A percentile compares a stretch with the other conserved stretches of the same genome.
Evolutionary conservation across 2,329 filamentous ascomycete species (phyloP).

Genomic region (Epichloe sibirici): DNA sequence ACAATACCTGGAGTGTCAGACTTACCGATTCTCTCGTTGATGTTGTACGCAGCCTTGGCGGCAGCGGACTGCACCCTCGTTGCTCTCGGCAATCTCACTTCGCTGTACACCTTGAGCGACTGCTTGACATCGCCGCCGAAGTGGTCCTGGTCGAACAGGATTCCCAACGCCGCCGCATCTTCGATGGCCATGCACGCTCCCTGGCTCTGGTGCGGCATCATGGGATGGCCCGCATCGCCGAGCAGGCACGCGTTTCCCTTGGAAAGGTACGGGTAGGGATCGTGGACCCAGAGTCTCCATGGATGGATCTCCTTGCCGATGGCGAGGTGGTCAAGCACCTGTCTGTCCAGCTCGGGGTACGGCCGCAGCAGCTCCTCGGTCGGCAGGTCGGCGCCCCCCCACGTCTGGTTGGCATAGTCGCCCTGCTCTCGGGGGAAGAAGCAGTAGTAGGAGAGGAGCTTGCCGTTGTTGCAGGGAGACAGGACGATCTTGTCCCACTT

Average conservation of each 20-base stretch:
- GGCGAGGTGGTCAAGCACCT: slow-evolving; percentile 43
- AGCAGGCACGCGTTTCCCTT: slow-evolving; percentile 42
- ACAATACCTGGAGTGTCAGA: neutral
- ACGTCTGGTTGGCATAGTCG: slow-evolving; percentile 48
- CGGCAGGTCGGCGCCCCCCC: slow-evolving; percentile 40
- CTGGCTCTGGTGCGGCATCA: slow-evolving; percentile 56
- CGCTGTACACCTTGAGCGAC: slow-evolving; percentile 36
- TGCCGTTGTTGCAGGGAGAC: slow-evolving; percentile 54
- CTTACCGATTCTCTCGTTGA: slow-evolving; percentile 48
- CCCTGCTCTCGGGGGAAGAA: slow-evolving; percentile 47
- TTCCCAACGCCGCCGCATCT: slow-evolving; percentile 50
- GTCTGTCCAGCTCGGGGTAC: slow-evolving; percentile 46
- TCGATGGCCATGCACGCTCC: slow-evolving; percentile 56
- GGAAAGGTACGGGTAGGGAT: slow-evolving; percentile 46
- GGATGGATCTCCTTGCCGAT: slow-evolving; percentile 52
- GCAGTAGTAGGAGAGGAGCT: slow-evolving; percentile 56
- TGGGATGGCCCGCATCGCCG: slow-evolving; percentile 55
- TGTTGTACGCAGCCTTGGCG: slow-evolving; percentile 46
- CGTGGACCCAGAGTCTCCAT: slow-evolving; percentile 51
- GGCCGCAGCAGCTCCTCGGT: slow-evolving; percentile 48
- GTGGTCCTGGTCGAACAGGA: slow-evolving; percentile 40
- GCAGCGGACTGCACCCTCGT: slow-evolving; percentile 45
- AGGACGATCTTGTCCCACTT: slow-evolving; percentile 60
- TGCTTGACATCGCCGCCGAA: slow-evolving; percentile 36
- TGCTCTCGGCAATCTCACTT: slow-evolving; percentile 40